Percentiles rank a stretch among this genome's conserved stretches.
phyloP scores from a whole-genome alignment of 129 eudicot genomes.

The Calendula officinalis region DNA sequence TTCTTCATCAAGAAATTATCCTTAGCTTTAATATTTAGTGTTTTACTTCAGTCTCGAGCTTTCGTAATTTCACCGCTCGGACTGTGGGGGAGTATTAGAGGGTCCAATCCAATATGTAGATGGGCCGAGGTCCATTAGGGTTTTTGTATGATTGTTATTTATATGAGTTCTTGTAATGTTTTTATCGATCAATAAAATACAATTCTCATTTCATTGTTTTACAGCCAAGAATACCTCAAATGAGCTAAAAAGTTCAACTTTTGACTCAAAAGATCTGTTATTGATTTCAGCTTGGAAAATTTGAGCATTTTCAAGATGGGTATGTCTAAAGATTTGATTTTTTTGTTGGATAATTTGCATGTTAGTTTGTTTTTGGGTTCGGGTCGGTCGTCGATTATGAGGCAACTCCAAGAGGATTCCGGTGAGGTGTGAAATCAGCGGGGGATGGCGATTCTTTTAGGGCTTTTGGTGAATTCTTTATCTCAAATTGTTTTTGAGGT shows the following conservation, averaged over 20 bases:
- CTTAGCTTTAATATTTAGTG: too few species aligned
- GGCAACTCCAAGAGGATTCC: constrained; percentile 43
- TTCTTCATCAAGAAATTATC: too few species aligned
- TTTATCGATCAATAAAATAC: too few species aligned
- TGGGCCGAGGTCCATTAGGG: too few species aligned
- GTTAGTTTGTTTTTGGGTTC: constrained; percentile 42
- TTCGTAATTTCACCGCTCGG: too few species aligned
- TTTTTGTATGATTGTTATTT: too few species aligned
- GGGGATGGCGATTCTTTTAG: constrained; percentile 54
- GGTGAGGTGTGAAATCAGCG: constrained; percentile 42
- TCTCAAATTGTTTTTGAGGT: constrained; percentile 65
- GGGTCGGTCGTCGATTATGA: constrained; percentile 62
- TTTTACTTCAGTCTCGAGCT: too few species aligned
- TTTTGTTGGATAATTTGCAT: constrained; percentile 43
- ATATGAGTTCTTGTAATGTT: too few species aligned
- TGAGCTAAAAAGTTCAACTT: constrained; percentile 46
- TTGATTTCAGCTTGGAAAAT: constrained; percentile 57
- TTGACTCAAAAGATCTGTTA: constrained; percentile 56
- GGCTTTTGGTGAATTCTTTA: constrained; percentile 32
- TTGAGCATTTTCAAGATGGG: constrained; percentile 48
- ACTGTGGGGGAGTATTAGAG: too few species aligned
- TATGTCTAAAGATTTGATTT: constrained; percentile 40
- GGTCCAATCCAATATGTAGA: too few species aligned
- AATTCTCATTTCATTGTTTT: too few species aligned
- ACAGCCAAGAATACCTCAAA: constrained; percentile 55